Evolutionary conservation across 495 filamentous ascomycete species (phyloP), one percentile per base, ranked within the genome.

Genomic region (Saxophila tyrrhenica): DNA sequence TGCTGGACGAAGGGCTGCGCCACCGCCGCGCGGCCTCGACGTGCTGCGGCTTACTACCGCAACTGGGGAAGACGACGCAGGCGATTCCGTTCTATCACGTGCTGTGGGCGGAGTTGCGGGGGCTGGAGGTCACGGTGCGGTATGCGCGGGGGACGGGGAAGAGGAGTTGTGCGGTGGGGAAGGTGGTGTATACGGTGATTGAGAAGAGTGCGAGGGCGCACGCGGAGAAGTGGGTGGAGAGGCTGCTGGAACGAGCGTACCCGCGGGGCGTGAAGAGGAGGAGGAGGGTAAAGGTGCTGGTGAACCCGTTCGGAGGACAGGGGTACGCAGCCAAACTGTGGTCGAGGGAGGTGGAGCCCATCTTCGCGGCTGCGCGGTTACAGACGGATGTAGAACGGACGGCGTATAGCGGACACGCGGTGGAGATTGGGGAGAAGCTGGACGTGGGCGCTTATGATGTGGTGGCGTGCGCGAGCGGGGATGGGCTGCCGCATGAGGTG

Each of bases 231-330:
- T 95, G 85, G 86, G 64, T 83, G 10, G 68, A 70, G 2, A 72
- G 65, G 39, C 71, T 96, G 20, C 69, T 95, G 2, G 71, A 79
- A 43, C 73, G 74, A 22, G 78, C 89, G 22, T 96, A 96, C 63
- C 84, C 81, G 19, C 71, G 76, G n/a, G 38, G 42, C 20, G 78
- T 82, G 0, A 77, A 84, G 43, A 78, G 75, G 19, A 75, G 73
- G 39, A 91, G 87, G 65, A 79, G 87, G 23, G 78, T 90, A 60
- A 92, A 92, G 69, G 80, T 97, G 25, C 69, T 96, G 17, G 76
- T 98, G 57, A 98, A 97, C 62, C 92, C 92, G 0, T 85, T 90
- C 57, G 87, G 89, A 22, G 92, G 92, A 3, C 81, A 88, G 22
- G 89, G 91, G 13, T 77, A 75, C 24, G 92, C 89, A 16, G 72